These are phyloP conservation scores for Lagerstroemia speciosa DNA, from an alignment of 345 rosid species.

Conservation along the genomic window DNA sequence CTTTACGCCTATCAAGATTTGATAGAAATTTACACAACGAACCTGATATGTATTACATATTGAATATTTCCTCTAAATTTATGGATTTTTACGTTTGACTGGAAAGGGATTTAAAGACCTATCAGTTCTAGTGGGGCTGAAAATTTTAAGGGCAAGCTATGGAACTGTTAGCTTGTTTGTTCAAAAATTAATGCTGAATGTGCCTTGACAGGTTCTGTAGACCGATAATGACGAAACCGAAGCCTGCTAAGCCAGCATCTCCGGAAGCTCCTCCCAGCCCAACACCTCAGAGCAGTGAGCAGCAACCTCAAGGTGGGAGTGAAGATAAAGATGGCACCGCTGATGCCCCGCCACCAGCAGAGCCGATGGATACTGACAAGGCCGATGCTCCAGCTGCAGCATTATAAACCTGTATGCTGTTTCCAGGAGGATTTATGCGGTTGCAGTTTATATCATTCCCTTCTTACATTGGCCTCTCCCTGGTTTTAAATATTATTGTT, in stretches of 20 bases:
- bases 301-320: constrained; percentile 24
- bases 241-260: constrained; percentile 58
- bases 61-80: too few relatives aligned
- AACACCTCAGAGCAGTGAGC: constrained; percentile 38
- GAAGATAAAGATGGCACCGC: background rate
- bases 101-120: too few relatives aligned
- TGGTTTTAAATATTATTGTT: too few relatives aligned
- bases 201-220: constrained; percentile 51
- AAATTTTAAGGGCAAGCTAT: too few relatives aligned
- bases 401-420: background rate
- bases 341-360: constrained; percentile 31
- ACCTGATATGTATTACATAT: too few relatives aligned
- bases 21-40: too few relatives aligned
- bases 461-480: too few relatives aligned
- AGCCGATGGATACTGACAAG: constrained; percentile 75
- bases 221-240: constrained; percentile 88
- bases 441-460: background rate
- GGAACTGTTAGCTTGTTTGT: too few relatives aligned
- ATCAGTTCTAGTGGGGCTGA: too few relatives aligned
- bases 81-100: too few relatives aligned
- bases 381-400: constrained; percentile 10
- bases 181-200: background rate
- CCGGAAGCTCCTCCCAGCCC: constrained; percentile 55
- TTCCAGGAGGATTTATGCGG: background rate
- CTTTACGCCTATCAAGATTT: too few relatives aligned